These are phyloP conservation scores for Agrocybe chaxingu DNA, from an alignment of 768 basidiomycete species.

Conservation along the genomic window DNA sequence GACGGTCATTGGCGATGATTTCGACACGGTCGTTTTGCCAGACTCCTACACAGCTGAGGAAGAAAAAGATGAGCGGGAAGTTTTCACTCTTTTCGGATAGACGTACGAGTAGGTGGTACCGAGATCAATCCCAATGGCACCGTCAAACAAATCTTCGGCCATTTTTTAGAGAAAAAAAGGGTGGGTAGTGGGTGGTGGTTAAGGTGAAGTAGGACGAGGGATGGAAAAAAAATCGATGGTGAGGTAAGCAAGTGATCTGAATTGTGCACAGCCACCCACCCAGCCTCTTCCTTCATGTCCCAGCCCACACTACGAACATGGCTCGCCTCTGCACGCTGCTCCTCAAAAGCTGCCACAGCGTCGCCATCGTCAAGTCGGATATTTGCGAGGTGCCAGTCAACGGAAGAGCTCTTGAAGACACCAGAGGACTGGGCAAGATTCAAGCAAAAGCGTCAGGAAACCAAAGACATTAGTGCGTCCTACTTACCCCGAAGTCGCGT, in stretches of 20 bases:
- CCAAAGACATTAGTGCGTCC: constrained; percentile 34
- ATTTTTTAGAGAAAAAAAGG: constrained; percentile 51
- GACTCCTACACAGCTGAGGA: constrained; percentile 88
- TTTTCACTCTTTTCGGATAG: not conserved
- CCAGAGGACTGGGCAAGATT: constrained; percentile 63
- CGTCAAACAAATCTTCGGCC: constrained; percentile 88
- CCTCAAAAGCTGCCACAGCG: constrained; percentile 17
- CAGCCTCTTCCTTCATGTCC: constrained; percentile 31
- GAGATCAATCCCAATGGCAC: constrained; percentile 95
- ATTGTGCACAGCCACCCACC: constrained; percentile 42
- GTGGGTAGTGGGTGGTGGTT: constrained; percentile 33
- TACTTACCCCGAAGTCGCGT: not conserved
- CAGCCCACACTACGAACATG: constrained; percentile 33
- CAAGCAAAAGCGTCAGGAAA: constrained; percentile 55
- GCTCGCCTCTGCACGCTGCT: constrained; percentile 31
- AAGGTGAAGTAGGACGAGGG: constrained; percentile 34
- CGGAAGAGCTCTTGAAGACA: constrained; percentile 37
- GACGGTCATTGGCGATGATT: constrained; percentile 97
- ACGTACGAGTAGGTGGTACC: constrained; percentile 96
- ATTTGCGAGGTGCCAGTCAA: constrained; percentile 23
- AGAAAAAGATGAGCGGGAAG: constrained; percentile 14
- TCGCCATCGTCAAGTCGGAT: constrained; percentile 10
- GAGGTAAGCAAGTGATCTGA: constrained; percentile 52
- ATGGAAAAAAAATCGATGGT: constrained; percentile 50
- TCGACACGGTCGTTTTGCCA: constrained; percentile 99